A percentile compares a stretch with the other conserved stretches of the same genome.
phyloP scores from a whole-genome alignment of 2,329 filamentous ascomycete species.

The Beauveria sp. region DNA sequence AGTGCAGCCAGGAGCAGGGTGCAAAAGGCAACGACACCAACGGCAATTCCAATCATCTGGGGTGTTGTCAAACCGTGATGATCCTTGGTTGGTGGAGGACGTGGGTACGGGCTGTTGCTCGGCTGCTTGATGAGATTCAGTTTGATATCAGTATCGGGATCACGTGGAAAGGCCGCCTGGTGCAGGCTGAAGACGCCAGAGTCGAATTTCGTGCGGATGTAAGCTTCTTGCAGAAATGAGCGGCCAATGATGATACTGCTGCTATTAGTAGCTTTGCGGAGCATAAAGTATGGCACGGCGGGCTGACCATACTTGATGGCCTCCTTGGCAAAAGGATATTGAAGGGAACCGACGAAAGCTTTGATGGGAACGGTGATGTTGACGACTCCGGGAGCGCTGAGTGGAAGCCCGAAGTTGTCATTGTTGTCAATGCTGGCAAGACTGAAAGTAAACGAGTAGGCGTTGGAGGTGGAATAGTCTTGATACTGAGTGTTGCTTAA shows the following conservation, averaged over 20 bases:
- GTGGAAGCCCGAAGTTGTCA: constrained; percentile 43
- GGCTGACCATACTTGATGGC: constrained; percentile 36
- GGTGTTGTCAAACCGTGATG: constrained; percentile 28
- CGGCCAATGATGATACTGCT: constrained; percentile 56
- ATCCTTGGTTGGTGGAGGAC: constrained; percentile 20
- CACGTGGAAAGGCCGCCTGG: constrained; percentile 44
- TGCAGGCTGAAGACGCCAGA: constrained; percentile 45
- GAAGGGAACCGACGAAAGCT: constrained; percentile 42
- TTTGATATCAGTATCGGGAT: constrained; percentile 31
- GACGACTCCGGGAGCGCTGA: constrained; percentile 41
- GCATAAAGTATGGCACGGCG: constrained; percentile 55
- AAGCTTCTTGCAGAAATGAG: constrained; percentile 63
- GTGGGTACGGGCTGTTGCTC: constrained; percentile 39
- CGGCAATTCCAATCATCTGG: constrained; percentile 39
- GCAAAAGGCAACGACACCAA: constrained; percentile 32
- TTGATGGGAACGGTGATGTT: constrained; percentile 48
- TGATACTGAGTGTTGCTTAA: constrained; percentile 50
- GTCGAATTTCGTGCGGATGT: constrained; percentile 51
- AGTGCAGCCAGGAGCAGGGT: constrained; percentile 25
- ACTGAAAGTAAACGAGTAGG: constrained; percentile 49
- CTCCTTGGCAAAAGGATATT: constrained; percentile 40
- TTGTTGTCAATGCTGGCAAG: constrained; percentile 48
- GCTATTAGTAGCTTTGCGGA: constrained; percentile 47
- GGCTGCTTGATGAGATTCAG: constrained; percentile 36
- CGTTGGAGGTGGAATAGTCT: constrained; percentile 33